Conservation (phyloP, 768 basidiomycete genomes). For the Boletus patriciae region DNA sequence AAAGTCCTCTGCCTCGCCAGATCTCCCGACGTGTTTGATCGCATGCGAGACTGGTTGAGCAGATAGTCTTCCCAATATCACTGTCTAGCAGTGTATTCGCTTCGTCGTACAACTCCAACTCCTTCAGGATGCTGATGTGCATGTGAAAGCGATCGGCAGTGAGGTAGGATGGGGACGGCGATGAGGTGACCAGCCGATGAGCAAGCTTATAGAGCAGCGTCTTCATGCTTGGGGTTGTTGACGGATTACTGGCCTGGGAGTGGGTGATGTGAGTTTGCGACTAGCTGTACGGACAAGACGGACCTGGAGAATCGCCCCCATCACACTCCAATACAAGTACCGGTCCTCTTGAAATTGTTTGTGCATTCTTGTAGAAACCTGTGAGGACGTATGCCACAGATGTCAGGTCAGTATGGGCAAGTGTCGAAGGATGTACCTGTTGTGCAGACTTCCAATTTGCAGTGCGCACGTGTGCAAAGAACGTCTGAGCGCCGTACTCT, state of each 20-base stretch:
- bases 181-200: slow-evolving; percentile 66
- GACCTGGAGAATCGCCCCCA: slow-evolving; percentile 79
- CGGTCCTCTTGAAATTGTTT: slow-evolving; percentile 82
- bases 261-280: slow-evolving; percentile 10
- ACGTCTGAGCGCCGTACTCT: slow-evolving; percentile 79
- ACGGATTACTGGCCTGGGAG: slow-evolving; percentile 67
- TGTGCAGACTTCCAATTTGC: slow-evolving; percentile 86
- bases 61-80: slow-evolving; percentile 66
- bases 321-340: slow-evolving; percentile 82
- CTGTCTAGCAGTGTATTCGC: slow-evolving; percentile 67
- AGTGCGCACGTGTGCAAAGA: slow-evolving; percentile 80
- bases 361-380: slow-evolving; percentile 81
- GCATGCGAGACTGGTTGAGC: slow-evolving; percentile 67
- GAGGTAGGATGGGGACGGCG: slow-evolving; percentile 60
- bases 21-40: slow-evolving; percentile 76
- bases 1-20: slow-evolving; percentile 55
- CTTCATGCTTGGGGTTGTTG: slow-evolving; percentile 62
- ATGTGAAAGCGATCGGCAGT: slow-evolving; percentile 77
- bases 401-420: slow-evolving; percentile 3
- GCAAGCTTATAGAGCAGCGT: slow-evolving; percentile 74
- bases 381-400: not conserved
- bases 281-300: slow-evolving; percentile 1
- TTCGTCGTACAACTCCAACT: slow-evolving; percentile 68
- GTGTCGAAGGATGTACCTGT: slow-evolving; percentile 48
- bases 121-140: slow-evolving; percentile 68